Conservation (phyloP, 371 early-diverging fungal species). For the Syncephalastrum racemosum region DNA sequence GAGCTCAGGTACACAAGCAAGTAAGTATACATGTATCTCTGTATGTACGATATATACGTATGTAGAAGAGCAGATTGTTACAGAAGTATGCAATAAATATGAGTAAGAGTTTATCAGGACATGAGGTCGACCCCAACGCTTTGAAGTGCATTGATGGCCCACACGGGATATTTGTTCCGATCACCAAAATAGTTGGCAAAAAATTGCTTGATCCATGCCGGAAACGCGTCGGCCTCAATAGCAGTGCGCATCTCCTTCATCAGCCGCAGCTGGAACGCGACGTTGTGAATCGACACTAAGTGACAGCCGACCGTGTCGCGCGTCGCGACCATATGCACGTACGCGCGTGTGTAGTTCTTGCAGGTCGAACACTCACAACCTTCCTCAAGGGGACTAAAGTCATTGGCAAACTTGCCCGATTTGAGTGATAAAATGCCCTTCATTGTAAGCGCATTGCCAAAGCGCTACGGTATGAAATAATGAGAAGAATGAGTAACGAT, state of each 20-base stretch:
- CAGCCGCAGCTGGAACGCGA: conserved; percentile 87
- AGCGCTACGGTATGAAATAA: conserved; percentile 56
- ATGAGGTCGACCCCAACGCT: conserved; percentile 75
- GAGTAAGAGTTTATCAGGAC: conserved; percentile 11
- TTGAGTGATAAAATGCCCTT: conserved; percentile 74
- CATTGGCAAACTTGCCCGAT: conserved; percentile 62
- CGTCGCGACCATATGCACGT: conserved; percentile 68
- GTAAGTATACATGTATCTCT: no score
- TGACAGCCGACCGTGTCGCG: conserved; percentile 93
- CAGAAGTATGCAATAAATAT: conserved; percentile 4
- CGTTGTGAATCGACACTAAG: conserved; percentile 88
- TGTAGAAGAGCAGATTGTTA: not conserved
- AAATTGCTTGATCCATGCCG: conserved; percentile 78
- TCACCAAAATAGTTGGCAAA: conserved; percentile 70
- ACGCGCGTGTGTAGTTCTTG: conserved; percentile 79
- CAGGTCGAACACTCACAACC: conserved; percentile 90
- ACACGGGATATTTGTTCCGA: conserved; percentile 70
- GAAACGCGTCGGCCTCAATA: conserved; percentile 77
- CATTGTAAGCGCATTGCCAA: conserved; percentile 89
- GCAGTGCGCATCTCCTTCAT: conserved; percentile 82
- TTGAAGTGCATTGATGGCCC: conserved; percentile 83
- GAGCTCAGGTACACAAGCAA: no score
- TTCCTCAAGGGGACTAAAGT: conserved; percentile 77
- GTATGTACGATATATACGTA: no score
- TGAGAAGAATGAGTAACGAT: not conserved